phyloP scores from a whole-genome alignment of 2,329 filamentous ascomycete species.

The Bretziella fagacearum region DNA sequence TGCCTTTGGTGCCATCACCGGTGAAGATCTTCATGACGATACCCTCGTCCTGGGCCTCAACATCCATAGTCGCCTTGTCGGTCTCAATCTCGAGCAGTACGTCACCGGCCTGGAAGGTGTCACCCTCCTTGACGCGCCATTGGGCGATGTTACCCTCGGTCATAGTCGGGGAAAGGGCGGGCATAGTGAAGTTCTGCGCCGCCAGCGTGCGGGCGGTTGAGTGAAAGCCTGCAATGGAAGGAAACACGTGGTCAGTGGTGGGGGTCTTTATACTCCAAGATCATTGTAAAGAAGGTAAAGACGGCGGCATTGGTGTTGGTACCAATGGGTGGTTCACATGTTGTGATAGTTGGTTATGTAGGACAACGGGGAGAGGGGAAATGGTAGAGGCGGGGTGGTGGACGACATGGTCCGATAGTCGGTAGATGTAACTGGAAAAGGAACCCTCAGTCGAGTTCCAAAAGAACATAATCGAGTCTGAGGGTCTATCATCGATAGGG shows the following conservation, averaged over 20 bases:
- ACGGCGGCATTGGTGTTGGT: no score
- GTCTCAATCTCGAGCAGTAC: conserved; percentile 86
- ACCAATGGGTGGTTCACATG: no score
- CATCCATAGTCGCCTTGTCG: conserved; percentile 88
- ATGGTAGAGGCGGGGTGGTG: no score
- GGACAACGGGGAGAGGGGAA: no score
- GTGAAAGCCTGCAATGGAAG: conserved; percentile 37
- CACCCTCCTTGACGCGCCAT: conserved; percentile 80
- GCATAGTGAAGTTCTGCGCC: conserved; percentile 81
- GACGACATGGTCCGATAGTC: no score
- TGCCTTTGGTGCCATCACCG: conserved; percentile 54
- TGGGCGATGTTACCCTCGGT: conserved; percentile 76
- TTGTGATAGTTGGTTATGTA: no score
- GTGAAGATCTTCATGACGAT: conserved; percentile 68
- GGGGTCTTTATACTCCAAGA: no score
- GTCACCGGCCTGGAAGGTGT: conserved; percentile 65
- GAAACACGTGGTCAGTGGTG: neutral
- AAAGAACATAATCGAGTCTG: no score
- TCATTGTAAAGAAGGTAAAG: no score
- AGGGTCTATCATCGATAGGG: no score
- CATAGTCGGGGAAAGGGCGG: conserved; percentile 81
- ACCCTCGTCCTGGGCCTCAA: conserved; percentile 82
- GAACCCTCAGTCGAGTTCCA: no score
- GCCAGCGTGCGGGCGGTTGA: conserved; percentile 44
- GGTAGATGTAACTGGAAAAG: no score